phyloP scores from a whole-genome alignment of 306 rosid species.

The Trifolium repens region DNA sequence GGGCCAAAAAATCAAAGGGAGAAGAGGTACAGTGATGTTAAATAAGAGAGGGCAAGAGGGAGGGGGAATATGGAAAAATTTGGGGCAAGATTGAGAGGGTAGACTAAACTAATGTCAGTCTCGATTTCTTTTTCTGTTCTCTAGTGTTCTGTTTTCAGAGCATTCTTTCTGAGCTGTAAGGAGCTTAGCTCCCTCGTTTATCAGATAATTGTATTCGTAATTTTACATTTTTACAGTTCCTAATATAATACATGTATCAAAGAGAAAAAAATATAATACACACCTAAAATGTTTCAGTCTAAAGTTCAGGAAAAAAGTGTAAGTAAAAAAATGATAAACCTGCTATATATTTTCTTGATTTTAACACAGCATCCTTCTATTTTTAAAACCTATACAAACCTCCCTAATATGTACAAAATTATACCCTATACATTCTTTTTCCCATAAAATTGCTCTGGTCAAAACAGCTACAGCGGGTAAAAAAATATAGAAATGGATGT shows the following conservation, averaged over 20 bases:
- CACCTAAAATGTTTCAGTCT: not conserved
- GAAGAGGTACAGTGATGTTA: not conserved
- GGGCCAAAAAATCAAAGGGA: not conserved
- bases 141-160: not conserved
- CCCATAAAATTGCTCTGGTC: conserved; percentile 5
- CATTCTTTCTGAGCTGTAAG: conserved; percentile 7
- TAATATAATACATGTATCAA: not conserved
- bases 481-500: conserved; percentile 15
- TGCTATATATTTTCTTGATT: not conserved
- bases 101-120: not conserved
- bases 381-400: conserved; percentile 37
- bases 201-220: not conserved
- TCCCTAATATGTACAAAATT: conserved; percentile 17
- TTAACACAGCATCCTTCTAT: conserved; percentile 2
- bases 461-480: not conserved
- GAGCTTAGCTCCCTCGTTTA: not conserved
- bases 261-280: not conserved
- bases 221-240: not conserved
- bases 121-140: not conserved
- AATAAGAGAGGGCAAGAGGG: not conserved
- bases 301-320: not conserved
- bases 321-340: conserved; percentile 10
- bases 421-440: conserved; percentile 4
- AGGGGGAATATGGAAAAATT: not conserved
- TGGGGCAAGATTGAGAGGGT: not conserved